Conservation (phyloP, 495 filamentous ascomycete species). For the Penicillium egyptiacum region DNA sequence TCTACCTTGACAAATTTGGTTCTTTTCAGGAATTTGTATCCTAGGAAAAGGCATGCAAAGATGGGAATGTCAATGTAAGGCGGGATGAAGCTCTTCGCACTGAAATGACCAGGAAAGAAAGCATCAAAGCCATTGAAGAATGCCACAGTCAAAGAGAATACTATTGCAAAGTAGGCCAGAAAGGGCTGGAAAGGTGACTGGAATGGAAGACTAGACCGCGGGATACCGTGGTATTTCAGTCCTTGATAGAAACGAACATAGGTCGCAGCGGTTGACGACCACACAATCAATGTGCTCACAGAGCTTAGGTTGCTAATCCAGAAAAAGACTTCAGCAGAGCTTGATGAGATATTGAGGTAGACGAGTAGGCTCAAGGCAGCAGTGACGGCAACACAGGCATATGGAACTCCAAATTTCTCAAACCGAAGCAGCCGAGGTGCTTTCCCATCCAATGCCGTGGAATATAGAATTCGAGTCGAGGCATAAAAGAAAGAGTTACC, state of each 20-base stretch:
- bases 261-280: conserved; percentile 53
- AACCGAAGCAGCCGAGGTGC: conserved; percentile 59
- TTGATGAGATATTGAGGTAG: conserved; percentile 34
- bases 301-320: conserved; percentile 59
- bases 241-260: conserved; percentile 59
- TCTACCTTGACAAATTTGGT: conserved; percentile 54
- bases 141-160: conserved; percentile 50
- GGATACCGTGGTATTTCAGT: conserved; percentile 45
- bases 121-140: conserved; percentile 61
- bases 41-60: conserved; percentile 49
- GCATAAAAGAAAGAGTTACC: conserved; percentile 75
- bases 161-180: conserved; percentile 46
- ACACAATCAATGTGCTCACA: conserved; percentile 53
- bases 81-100: conserved; percentile 31
- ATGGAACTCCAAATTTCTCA: conserved; percentile 43
- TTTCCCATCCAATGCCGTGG: conserved; percentile 62
- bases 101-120: conserved; percentile 53
- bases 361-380: conserved; percentile 28
- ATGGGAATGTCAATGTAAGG: conserved; percentile 54
- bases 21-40: conserved; percentile 54
- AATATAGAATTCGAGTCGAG: conserved; percentile 68
- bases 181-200: conserved; percentile 52
- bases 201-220: conserved; percentile 47
- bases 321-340: conserved; percentile 33
- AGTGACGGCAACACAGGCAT: conserved; percentile 32